A percentile compares a stretch with the other conserved stretches of the same genome.
These are phyloP conservation scores for Pseudocercospora vitis DNA, from an alignment of 2,329 filamentous ascomycete species.

Conservation along the genomic window DNA sequence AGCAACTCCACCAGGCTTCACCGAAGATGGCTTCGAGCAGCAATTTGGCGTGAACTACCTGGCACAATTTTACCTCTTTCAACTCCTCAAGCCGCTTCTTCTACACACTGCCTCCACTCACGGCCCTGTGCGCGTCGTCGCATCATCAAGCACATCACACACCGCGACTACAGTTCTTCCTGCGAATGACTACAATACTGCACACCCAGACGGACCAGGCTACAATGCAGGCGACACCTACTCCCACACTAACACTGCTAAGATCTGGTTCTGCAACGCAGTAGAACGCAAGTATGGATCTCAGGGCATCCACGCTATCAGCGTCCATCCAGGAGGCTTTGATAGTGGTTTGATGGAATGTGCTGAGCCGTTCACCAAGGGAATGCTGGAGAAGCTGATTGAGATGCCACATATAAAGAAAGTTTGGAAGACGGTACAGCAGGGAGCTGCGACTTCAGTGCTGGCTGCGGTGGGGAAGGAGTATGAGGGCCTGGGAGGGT, in stretches of 20 bases:
- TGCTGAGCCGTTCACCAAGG: slow-evolving; percentile 19
- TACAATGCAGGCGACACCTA: slow-evolving; percentile 25
- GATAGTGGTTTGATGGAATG: slow-evolving; percentile 21
- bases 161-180: slow-evolving; percentile 16
- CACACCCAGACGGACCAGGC: slow-evolving; percentile 22
- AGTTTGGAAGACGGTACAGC: slow-evolving; percentile 36
- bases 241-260: slow-evolving; percentile 29
- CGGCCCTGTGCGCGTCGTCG: slow-evolving; percentile 51
- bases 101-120: slow-evolving; percentile 39
- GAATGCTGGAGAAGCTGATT: slow-evolving; percentile 17
- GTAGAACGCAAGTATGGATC: slow-evolving; percentile 53
- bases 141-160: slow-evolving; percentile 41
- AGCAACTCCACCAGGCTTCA: slow-evolving; percentile 39
- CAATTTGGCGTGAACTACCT: slow-evolving; percentile 58
- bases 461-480: slow-evolving; percentile 46
- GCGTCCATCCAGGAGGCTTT: slow-evolving; percentile 52
- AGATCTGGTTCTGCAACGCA: slow-evolving; percentile 54
- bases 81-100: slow-evolving; percentile 50
- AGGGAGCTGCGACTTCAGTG: slow-evolving; percentile 52
- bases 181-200: slow-evolving; percentile 43
- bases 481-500: slow-evolving; percentile 22
- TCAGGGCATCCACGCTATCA: slow-evolving; percentile 44
- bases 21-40: slow-evolving; percentile 50
- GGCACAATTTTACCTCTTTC: slow-evolving; percentile 55
- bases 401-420: slow-evolving; percentile 8